Conservation (phyloP, 306 rosid species). For the Alnus rubra region DNA sequence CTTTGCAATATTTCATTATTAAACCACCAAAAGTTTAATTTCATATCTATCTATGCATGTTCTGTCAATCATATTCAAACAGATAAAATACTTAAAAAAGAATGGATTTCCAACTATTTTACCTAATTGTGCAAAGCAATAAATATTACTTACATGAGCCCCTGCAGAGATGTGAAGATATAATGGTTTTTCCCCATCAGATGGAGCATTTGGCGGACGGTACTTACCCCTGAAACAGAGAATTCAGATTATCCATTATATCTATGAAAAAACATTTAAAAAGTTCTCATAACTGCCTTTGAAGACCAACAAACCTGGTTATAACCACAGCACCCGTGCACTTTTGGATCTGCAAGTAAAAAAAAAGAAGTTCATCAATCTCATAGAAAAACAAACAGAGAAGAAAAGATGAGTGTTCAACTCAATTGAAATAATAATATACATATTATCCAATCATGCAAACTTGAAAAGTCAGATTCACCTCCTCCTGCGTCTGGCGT, state of each 20-base stretch:
- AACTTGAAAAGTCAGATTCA: constrained; percentile 25
- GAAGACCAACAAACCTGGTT: constrained; percentile 68
- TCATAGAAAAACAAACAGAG: constrained; percentile 8
- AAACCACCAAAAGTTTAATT: background rate
- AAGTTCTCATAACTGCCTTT: constrained; percentile 23
- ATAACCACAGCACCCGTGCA: constrained; percentile 97
- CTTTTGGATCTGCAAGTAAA: constrained; percentile 74
- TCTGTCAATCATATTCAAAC: background rate
- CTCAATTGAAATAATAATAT: constrained; percentile 13
- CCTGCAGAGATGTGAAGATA: constrained; percentile 96
- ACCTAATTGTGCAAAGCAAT: constrained; percentile 19
- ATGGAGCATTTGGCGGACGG: constrained; percentile 62
- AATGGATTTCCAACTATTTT: background rate
- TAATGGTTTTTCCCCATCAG: constrained; percentile 80
- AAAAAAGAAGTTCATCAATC: constrained; percentile 21
- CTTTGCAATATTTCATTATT: background rate
- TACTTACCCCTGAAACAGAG: constrained; percentile 70
- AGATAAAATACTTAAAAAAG: background rate
- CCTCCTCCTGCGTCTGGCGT: constrained; percentile 99
- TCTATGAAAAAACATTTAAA: constrained; percentile 12
- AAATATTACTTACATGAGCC: constrained; percentile 64
- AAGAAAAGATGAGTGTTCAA: constrained; percentile 9
- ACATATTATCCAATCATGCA: background rate
- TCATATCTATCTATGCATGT: background rate
- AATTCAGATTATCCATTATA: constrained; percentile 33